Base-by-base conservation (phyloP, 768 basidiomycete species). In the Albatrellus ellisii region DNA sequence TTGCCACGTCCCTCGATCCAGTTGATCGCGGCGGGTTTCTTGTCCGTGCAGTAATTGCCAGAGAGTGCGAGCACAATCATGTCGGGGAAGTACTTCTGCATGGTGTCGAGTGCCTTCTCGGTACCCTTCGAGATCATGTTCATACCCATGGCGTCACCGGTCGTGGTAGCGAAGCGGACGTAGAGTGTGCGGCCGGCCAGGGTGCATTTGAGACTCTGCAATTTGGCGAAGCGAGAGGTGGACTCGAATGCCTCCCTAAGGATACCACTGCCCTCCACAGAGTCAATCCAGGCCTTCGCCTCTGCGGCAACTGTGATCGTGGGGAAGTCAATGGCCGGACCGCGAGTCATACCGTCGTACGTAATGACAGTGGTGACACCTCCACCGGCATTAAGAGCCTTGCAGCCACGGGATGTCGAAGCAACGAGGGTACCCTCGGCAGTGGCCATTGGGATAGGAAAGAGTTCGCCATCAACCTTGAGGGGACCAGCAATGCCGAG, bases 61-160 rank as follows among this genome's bases (percentile, higher is more conserved):
- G 83, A 88, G 12, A 99, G 72, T 7, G 94, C 86, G 26, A 95
- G 72, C 31, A 90, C 77, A 42, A 77, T 61, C 92, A 97, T 97
- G 46, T 81, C 79, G 3, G 94, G 94, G 68, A 89, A 99, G 53
- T 78, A 61, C 38, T 68, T 67, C 51, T 72, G 69, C 72, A 89
- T 70, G 17, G 69, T 72, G 54, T 83, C 89, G 10, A 99, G 72
- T 17, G 91, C 91, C 62, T 85, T 86, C 66, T 98, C 95, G 8
- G 90, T 91, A 2, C 92, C 95, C 64, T 99, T 99, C 7, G 84
- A 87, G 56, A 98, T 95, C 95, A 98, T 99, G 69, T 99, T 99
- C 95, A 99, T 99, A 14, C 95, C 95, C 94, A 98, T 99, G 31
- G 95, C 94, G 55, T 98, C 94, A 24, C 92, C 95, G 0, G 95